Evolutionary conservation across 352 stramenopile genomes (phyloP).

Genomic region (Phytophthora foliorum): DNA sequence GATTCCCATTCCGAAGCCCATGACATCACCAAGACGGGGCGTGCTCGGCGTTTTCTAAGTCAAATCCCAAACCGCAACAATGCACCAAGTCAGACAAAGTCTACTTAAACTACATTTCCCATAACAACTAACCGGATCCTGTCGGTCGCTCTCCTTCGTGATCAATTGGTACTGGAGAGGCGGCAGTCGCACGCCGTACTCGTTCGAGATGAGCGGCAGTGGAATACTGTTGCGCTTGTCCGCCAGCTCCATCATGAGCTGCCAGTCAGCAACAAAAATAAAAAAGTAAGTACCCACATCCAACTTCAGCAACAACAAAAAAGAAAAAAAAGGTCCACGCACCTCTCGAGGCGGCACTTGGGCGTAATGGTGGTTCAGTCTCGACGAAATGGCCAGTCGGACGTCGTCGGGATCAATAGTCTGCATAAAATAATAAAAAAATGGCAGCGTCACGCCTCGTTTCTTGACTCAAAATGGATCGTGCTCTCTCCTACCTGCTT

Average conservation of each 20-base stretch:
- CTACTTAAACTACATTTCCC: not conserved
- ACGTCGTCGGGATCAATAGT: slow-evolving; percentile 81
- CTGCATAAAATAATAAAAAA: slow-evolving; percentile 35
- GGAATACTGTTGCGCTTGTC: slow-evolving; percentile 87
- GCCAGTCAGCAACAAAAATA: slow-evolving; percentile 5
- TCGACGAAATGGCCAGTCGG: slow-evolving; percentile 78
- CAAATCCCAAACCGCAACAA: not conserved
- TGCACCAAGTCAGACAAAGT: not conserved
- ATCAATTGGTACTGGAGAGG: slow-evolving; percentile 76
- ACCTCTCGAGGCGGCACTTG: slow-evolving; percentile 82
- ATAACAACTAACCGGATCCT: slow-evolving; percentile 52
- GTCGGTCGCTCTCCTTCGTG: slow-evolving; percentile 75
- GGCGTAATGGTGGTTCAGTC: slow-evolving; percentile 83
- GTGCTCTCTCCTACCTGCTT: slow-evolving; percentile 53
- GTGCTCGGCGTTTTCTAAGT: slow-evolving; percentile 46
- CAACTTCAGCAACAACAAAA: not conserved
- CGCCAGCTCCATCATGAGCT: slow-evolving; percentile 90
- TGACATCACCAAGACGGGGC: slow-evolving; percentile 25
- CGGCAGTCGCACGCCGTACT: slow-evolving; percentile 85
- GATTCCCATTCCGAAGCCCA: slow-evolving; percentile 27
- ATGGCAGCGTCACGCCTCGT: slow-evolving; percentile 16
- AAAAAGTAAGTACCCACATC: slow-evolving; percentile 4
- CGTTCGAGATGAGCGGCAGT: slow-evolving; percentile 80
- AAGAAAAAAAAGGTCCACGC: not conserved
- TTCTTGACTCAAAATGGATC: not conserved